These are phyloP conservation scores for Turnera subulata DNA, from an alignment of 345 rosid genomes.

Conservation along the genomic window DNA sequence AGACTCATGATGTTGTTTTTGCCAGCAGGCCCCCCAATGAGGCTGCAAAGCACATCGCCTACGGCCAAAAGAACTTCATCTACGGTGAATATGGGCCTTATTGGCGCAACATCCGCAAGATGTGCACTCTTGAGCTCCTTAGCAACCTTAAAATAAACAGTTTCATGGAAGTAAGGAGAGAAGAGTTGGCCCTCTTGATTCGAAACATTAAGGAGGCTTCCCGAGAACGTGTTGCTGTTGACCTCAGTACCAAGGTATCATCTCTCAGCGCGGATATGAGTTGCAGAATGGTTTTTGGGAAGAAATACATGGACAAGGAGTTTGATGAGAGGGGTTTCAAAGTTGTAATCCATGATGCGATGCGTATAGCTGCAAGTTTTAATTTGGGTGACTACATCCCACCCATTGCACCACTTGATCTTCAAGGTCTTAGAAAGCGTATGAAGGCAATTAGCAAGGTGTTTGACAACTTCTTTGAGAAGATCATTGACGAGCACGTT, in stretches of 20 bases:
- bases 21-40: constrained; percentile 30
- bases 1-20: constrained; percentile 36
- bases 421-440: constrained; percentile 35
- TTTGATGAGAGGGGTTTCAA: constrained; percentile 37
- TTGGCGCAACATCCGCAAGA: constrained; percentile 38
- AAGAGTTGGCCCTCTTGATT: constrained; percentile 32
- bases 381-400: constrained; percentile 41
- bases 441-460: constrained; percentile 29
- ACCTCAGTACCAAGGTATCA: constrained; percentile 33
- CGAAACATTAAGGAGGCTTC: constrained; percentile 18
- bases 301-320: constrained; percentile 32
- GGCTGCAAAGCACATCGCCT: constrained; percentile 20
- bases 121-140: constrained; percentile 42
- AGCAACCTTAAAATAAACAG: constrained; percentile 28
- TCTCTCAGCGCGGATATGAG: constrained; percentile 28
- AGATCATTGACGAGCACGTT: constrained; percentile 36
- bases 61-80: constrained; percentile 19
- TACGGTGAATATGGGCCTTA: constrained; percentile 33
- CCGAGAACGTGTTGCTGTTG: constrained; percentile 14
- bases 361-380: constrained; percentile 29
- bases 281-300: constrained; percentile 51
- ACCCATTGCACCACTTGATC: constrained; percentile 28
- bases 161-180: constrained; percentile 28
- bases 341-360: constrained; percentile 33
- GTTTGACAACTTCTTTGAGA: constrained; percentile 42